phyloP scores from a whole-genome alignment of 2,329 filamentous ascomycete genomes.

The Cercospora nicotianae region DNA sequence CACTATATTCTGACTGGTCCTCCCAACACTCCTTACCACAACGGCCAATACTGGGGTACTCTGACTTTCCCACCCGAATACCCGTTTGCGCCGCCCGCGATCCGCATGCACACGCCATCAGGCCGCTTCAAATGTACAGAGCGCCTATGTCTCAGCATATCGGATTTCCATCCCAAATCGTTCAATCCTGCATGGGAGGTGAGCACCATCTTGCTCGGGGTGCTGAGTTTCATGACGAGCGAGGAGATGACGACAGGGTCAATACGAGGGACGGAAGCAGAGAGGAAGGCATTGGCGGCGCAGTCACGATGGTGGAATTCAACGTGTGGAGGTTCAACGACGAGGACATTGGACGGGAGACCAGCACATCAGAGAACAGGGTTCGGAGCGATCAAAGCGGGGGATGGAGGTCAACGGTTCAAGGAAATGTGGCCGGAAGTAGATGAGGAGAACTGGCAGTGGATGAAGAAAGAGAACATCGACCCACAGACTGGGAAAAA shows the following conservation, averaged over 20 bases:
- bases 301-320: constrained; percentile 94
- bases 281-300: constrained; percentile 74
- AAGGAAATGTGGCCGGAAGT: constrained; percentile 84
- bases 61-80: constrained; percentile 95
- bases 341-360: constrained; percentile 42
- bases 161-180: constrained; percentile 94
- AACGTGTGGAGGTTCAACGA: constrained; percentile 78
- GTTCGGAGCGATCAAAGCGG: constrained; percentile 77
- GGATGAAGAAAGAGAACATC: constrained; percentile 82
- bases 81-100: constrained; percentile 93
- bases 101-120: constrained; percentile 97
- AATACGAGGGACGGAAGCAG: constrained; percentile 71
- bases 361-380: constrained; percentile 57
- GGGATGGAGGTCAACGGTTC: constrained; percentile 91
- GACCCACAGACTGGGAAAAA: constrained; percentile 70
- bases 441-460: constrained; percentile 85
- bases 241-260: constrained; percentile 98
- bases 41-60: constrained; percentile 97
- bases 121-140: constrained; percentile 93
- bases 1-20: constrained; percentile 80
- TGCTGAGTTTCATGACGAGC: constrained; percentile 96
- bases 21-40: constrained; percentile 88
- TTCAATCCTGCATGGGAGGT: constrained; percentile 99
- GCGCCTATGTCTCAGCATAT: constrained; percentile 90
- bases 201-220: constrained; percentile 88